Evolutionary conservation across 768 basidiomycete species (phyloP).

Genomic region (Panus rudis): DNA sequence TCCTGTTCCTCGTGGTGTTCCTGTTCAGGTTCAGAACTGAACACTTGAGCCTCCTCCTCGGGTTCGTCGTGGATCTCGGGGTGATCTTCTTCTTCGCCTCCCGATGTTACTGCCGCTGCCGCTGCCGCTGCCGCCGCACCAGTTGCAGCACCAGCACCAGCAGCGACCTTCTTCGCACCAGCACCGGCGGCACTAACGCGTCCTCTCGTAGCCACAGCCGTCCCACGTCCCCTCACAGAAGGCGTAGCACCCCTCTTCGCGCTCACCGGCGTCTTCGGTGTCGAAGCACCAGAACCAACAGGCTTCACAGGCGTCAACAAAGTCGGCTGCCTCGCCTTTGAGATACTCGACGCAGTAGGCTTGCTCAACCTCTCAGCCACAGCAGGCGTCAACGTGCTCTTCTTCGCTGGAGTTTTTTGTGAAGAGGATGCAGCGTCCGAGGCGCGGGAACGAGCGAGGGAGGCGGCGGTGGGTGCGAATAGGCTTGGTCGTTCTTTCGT

Average conservation of each 20-base stretch:
- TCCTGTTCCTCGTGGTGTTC: slow-evolving; percentile 14
- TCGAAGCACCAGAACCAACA: slow-evolving; percentile 22
- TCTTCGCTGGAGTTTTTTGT: slow-evolving; percentile 44
- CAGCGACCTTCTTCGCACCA: slow-evolving; percentile 20
- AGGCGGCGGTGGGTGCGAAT: slow-evolving; percentile 80
- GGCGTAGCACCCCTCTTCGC: slow-evolving; percentile 6
- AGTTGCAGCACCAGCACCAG: slow-evolving; percentile 20
- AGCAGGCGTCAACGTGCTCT: slow-evolving; percentile 44
- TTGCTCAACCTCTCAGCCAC: slow-evolving; percentile 66
- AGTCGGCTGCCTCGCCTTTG: slow-evolving; percentile 42
- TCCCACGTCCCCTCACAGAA: slow-evolving; percentile 8
- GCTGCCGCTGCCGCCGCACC: slow-evolving; percentile 17
- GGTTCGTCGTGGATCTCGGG: slow-evolving; percentile 9
- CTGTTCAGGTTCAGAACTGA: slow-evolving; percentile 13
- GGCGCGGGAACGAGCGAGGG: slow-evolving; percentile 63
- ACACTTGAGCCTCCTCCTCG: slow-evolving; percentile 16
- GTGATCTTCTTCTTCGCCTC: slow-evolving; percentile 4
- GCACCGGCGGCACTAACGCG: slow-evolving; percentile 26
- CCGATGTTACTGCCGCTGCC: neutral
- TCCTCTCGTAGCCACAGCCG: slow-evolving; percentile 12
- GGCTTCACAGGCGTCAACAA: slow-evolving; percentile 20
- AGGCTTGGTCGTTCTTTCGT: too few species aligned
- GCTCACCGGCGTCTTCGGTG: slow-evolving; percentile 8
- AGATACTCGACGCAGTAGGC: slow-evolving; percentile 75
- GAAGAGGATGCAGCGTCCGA: slow-evolving; percentile 28